phyloP scores from a whole-genome alignment of 2,329 filamentous ascomycete genomes.

The Colletotrichum nymphaeae region DNA sequence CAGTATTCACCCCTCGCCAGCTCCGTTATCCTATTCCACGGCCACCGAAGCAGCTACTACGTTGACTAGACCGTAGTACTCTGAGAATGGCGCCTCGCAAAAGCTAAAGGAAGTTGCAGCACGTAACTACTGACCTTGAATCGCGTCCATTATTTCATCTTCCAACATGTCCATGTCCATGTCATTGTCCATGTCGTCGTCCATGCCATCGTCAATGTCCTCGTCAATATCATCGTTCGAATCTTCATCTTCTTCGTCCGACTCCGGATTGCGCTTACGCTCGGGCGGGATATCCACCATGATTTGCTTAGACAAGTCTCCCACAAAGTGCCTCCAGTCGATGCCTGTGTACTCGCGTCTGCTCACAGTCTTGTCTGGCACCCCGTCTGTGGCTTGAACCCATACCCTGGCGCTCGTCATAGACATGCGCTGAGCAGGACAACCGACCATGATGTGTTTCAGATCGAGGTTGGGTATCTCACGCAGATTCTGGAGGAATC shows the following conservation, averaged over 20 bases:
- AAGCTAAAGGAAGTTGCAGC: neutral
- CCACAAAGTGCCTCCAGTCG: conserved; percentile 49
- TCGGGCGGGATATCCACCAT: conserved; percentile 32
- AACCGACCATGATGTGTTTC: conserved; percentile 45
- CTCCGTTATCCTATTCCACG: neutral
- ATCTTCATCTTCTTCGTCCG: conserved; percentile 12
- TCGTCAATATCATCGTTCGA: neutral
- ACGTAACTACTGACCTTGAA: conserved; percentile 4
- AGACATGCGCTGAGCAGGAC: conserved; percentile 39
- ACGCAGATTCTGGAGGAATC: conserved; percentile 46
- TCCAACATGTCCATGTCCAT: conserved; percentile 17
- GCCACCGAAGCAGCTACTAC: neutral
- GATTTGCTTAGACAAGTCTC: conserved; percentile 39
- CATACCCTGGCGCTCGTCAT: neutral
- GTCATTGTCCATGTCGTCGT: neutral
- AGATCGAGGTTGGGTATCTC: conserved; percentile 47
- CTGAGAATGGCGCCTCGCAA: neutral
- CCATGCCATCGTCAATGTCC: neutral
- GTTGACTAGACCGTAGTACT: neutral
- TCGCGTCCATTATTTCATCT: conserved; percentile 18
- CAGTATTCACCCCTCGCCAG: conserved; percentile 2
- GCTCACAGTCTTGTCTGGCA: neutral
- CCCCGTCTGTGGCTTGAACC: conserved; percentile 1
- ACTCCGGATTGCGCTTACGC: neutral
- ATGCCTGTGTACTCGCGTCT: conserved; percentile 45